Base-by-base conservation (phyloP, 2,329 filamentous ascomycete genomes). In the Anisogramma anomala region DNA sequence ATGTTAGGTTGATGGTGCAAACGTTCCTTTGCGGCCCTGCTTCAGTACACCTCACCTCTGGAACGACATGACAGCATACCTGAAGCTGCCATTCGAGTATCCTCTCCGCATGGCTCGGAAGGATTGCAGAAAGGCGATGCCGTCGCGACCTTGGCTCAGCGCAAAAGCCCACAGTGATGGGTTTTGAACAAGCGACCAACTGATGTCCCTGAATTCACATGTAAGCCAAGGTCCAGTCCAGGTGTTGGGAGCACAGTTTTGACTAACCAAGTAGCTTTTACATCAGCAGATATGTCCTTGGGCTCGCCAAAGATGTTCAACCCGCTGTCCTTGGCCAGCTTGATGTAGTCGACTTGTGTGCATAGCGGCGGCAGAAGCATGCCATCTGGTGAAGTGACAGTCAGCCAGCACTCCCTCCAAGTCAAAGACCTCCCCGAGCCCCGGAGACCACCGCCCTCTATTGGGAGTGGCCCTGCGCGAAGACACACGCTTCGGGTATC, bases 191-290 rank as follows among this genome's bases (percentile, higher is more conserved):
- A 78, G 59, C 6, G 65, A 63, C 73, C 73, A 77, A 13, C 72
- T 74, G n/a, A 78, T 74, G 48, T 78, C 74, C 73, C 72, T 77
- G 33, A n/a, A n/a, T n/a, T n/a, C n/a, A n/a, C n/a, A n/a, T n/a
- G n/a, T n/a, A n/a, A n/a, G n/a, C n/a, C n/a, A n/a, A n/a, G n/a
- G n/a, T n/a, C n/a, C n/a, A n/a, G n/a, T n/a, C n/a, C n/a, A 53
- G 65, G 22, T 23, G 9, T 23, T 9, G 25, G 25, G 25, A 31
- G 14, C 7, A 4, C 6, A 18, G 11, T 4, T 6, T 17, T 32
- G 8, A 19, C 30, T 52, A 53, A 77, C 74, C 74, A 78, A 14
- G 74, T 78, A 55, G 72, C 71, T 42, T 67, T 68, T 13, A 78
- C 74, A 31, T 76, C 63, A 37, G 64, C 59, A 51, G 71, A 76